These are phyloP conservation scores for Pleoardoris graminearum DNA, from an alignment of 2,329 filamentous ascomycete genomes.

Conservation along the genomic window DNA sequence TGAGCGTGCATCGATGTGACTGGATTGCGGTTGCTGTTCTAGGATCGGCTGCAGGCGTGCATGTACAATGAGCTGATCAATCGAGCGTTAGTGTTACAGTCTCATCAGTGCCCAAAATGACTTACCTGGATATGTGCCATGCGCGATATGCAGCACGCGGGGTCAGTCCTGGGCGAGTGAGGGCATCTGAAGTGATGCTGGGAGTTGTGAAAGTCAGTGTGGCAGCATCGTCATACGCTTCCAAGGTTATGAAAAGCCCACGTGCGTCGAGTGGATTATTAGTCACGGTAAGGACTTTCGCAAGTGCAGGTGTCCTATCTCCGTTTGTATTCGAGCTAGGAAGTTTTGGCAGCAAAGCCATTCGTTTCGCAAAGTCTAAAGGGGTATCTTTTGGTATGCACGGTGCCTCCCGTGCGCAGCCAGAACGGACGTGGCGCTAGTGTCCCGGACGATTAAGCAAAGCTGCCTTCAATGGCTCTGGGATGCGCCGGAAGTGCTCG, in stretches of 20 bases:
- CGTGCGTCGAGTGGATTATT: too few relatives aligned
- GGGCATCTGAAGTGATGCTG: constrained; percentile 17
- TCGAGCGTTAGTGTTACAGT: neutral
- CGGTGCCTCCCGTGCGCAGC: neutral
- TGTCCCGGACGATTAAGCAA: constrained; percentile 33
- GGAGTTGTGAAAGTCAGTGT: constrained; percentile 25
- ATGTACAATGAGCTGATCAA: constrained; percentile 20
- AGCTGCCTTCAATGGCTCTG: constrained; percentile 18
- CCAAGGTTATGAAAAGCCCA: too few relatives aligned
- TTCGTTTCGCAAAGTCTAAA: neutral
- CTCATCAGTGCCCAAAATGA: neutral
- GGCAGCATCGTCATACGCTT: constrained; percentile 26
- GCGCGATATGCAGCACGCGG: constrained; percentile 27
- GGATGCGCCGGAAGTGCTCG: constrained; percentile 35
- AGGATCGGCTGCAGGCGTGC: constrained; percentile 13
- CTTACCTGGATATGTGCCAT: constrained; percentile 28
- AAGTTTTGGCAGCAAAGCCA: too few relatives aligned
- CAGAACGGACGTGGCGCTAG: too few relatives aligned
- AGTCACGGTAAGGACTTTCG: too few relatives aligned
- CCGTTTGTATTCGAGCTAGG: too few relatives aligned
- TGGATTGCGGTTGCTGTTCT: constrained; percentile 16
- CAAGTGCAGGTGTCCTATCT: too few relatives aligned
- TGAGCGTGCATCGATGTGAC: constrained; percentile 21
- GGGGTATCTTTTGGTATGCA: constrained; percentile 1
- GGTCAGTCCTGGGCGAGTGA: constrained; percentile 15